phyloP scores from a whole-genome alignment of 306 rosid species.

The Fragaria vesca region DNA sequence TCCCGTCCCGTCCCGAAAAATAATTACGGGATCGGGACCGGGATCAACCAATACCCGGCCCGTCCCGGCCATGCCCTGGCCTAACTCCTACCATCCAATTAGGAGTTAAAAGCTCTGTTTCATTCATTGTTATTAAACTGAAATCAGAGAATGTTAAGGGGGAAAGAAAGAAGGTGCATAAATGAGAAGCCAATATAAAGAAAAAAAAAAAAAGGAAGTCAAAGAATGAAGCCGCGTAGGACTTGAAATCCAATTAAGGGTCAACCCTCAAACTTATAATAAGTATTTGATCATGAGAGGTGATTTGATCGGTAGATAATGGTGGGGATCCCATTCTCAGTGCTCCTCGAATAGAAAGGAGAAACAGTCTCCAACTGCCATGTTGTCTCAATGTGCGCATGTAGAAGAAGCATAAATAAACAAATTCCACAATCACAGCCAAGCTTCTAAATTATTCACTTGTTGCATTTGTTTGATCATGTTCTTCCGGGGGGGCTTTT shows the following conservation, averaged over 20 bases:
- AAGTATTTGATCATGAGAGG: neutral
- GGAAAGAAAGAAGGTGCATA: neutral
- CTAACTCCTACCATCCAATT: neutral
- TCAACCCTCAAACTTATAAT: conserved; percentile 8
- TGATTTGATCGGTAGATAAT: neutral
- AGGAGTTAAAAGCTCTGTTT: neutral
- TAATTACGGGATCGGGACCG: too few relatives aligned
- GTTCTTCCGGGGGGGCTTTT: neutral
- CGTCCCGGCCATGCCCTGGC: too few relatives aligned
- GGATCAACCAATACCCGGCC: too few relatives aligned
- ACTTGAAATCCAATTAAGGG: neutral
- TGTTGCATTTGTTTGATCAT: neutral
- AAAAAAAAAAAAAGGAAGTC: neutral
- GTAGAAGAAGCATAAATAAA: conserved; percentile 15
- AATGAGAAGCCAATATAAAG: neutral
- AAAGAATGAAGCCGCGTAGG: conserved; percentile 28
- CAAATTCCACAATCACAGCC: neutral
- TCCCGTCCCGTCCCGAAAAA: too few relatives aligned
- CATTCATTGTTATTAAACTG: neutral
- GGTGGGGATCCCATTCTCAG: conserved; percentile 20
- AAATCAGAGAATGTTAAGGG: neutral
- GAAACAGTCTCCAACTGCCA: conserved; percentile 7
- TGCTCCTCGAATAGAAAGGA: neutral
- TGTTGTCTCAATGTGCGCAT: conserved; percentile 20
- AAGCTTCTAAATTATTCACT: neutral